These are phyloP conservation scores for Candida manassasensis DNA, from an alignment of 805 yeast genomes.

Conservation along the genomic window DNA sequence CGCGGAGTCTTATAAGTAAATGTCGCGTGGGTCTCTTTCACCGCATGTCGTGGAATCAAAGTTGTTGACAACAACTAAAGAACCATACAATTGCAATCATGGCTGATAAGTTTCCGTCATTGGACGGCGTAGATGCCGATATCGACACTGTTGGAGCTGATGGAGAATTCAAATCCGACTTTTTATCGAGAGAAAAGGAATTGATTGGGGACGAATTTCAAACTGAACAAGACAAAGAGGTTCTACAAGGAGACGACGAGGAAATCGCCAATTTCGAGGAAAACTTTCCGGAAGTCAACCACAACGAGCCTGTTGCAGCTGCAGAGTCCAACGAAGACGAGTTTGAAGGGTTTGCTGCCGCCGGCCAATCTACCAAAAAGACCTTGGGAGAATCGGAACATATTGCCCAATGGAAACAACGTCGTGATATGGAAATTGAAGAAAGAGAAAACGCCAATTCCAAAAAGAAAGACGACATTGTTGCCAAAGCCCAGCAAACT, in stretches of 20 bases:
- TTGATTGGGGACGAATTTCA: constrained; percentile 67
- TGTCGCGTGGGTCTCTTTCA: too few species aligned
- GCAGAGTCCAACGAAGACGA: constrained; percentile 40
- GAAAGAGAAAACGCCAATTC: constrained; percentile 72
- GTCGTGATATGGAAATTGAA: constrained; percentile 71
- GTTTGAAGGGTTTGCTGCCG: constrained; percentile 27
- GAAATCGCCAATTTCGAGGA: constrained; percentile 58
- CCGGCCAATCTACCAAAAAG: constrained; percentile 7
- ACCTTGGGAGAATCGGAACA: constrained; percentile 47
- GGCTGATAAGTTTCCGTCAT: constrained; percentile 77
- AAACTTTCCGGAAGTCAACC: constrained; percentile 58
- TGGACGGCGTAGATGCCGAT: constrained; percentile 40
- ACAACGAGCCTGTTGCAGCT: constrained; percentile 12
- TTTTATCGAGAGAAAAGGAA: constrained; percentile 64
- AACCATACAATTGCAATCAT: too few species aligned
- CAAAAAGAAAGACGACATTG: constrained; percentile 59
- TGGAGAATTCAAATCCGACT: constrained; percentile 44
- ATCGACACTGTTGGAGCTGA: constrained; percentile 25
- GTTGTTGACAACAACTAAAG: too few species aligned
- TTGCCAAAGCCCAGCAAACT: constrained; percentile 72
- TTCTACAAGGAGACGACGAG: constrained; percentile 36
- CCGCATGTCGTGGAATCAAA: too few species aligned
- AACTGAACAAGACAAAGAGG: constrained; percentile 55
- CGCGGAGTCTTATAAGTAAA: too few species aligned
- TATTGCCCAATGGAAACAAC: constrained; percentile 69